Conservation (phyloP, 2,329 filamentous ascomycete species). For the Diplodia sapinea region DNA sequence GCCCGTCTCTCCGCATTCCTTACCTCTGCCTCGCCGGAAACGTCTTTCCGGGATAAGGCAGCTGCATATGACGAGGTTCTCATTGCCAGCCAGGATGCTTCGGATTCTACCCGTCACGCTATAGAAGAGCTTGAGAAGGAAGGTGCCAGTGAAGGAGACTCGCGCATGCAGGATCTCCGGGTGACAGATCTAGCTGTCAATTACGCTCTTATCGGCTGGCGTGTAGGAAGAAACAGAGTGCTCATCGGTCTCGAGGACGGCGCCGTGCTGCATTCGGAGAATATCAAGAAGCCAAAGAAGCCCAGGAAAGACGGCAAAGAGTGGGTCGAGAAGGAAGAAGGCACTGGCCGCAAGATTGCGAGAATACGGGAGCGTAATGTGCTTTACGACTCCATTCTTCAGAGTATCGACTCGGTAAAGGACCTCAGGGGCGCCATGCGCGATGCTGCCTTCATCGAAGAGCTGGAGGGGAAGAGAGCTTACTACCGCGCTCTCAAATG, state of each 20-base stretch:
- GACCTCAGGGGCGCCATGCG: slow-evolving; percentile 89
- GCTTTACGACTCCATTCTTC: slow-evolving; percentile 87
- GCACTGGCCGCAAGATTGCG: slow-evolving; percentile 75
- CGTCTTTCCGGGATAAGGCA: slow-evolving; percentile 69
- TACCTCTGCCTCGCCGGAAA: slow-evolving; percentile 49
- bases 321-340: slow-evolving; percentile 62
- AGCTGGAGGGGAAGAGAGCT: slow-evolving; percentile 76
- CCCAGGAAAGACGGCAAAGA: slow-evolving; percentile 53
- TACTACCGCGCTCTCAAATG: slow-evolving; percentile 94
- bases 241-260: slow-evolving; percentile 85
- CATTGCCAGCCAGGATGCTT: slow-evolving; percentile 87
- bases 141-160: slow-evolving; percentile 80
- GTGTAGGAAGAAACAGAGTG: slow-evolving; percentile 89
- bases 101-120: slow-evolving; percentile 89
- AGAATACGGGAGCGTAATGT: slow-evolving; percentile 85
- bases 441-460: slow-evolving; percentile 74
- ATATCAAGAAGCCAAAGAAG: slow-evolving; percentile 55
- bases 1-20: slow-evolving; percentile 57
- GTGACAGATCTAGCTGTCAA: slow-evolving; percentile 92
- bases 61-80: slow-evolving; percentile 91
- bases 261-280: slow-evolving; percentile 62
- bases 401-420: slow-evolving; percentile 88
- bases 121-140: slow-evolving; percentile 89
- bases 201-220: slow-evolving; percentile 92
- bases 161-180: slow-evolving; percentile 88